These are phyloP conservation scores for Aspergillus jensenii DNA, from an alignment of 2,329 filamentous ascomycete genomes.

Conservation along the genomic window DNA sequence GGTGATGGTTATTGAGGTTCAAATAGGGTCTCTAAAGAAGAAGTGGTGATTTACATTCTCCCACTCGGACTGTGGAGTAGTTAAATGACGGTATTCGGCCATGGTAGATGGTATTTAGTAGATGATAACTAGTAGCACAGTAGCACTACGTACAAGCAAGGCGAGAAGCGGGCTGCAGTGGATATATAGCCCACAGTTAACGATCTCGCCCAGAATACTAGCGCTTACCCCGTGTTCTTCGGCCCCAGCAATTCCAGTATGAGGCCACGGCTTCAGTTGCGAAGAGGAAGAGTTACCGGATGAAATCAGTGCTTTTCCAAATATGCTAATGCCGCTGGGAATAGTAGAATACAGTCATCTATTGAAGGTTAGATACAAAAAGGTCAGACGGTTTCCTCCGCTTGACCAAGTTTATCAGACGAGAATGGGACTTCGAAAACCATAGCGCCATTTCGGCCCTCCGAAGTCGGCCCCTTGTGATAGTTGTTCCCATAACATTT, in stretches of 20 bases:
- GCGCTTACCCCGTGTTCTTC: neutral
- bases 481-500: conserved; percentile 50
- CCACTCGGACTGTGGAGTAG: conserved; percentile 17
- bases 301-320: conserved; percentile 10
- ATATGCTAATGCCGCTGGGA: conserved; percentile 15
- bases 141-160: too few relatives aligned
- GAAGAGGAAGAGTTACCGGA: neutral
- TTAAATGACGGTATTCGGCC: conserved; percentile 18
- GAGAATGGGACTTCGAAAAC: conserved; percentile 74
- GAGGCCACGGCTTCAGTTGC: neutral
- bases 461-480: conserved; percentile 30
- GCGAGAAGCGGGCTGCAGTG: neutral
- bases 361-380: conserved; percentile 11
- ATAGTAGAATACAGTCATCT: conserved; percentile 12
- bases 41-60: conserved; percentile 10
- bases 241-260: neutral
- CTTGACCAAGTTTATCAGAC: conserved; percentile 15
- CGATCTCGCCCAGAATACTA: neutral
- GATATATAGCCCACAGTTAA: too few relatives aligned
- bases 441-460: conserved; percentile 77
- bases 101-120: neutral
- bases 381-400: neutral
- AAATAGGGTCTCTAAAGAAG: neutral
- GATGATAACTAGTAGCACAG: neutral
- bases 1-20: neutral